Base-by-base conservation (phyloP, 257 asterid species). In the Lavandula angustifolia region DNA sequence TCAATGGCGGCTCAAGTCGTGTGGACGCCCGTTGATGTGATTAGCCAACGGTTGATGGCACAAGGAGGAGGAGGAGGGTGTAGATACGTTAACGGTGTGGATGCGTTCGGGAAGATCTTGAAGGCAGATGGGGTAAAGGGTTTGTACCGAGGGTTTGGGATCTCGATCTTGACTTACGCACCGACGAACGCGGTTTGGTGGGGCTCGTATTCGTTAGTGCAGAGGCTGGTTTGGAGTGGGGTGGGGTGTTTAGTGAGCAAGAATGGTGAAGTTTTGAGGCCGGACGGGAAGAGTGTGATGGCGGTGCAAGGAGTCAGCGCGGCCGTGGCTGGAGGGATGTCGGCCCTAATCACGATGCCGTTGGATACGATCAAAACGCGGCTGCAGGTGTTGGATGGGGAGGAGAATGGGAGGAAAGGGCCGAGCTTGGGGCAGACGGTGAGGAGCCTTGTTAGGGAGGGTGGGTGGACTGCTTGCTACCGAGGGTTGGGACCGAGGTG, bases 171-270 rank as follows among this genome's bases (percentile, higher is more conserved):
- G 83, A 86, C 85, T 35, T 75, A 86, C 59, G 95, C 95, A 0
- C 96, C 96, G 10, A 79, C 95, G 1, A 88, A 86, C 58, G 96
- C 96, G 2, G 83, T 78, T 3, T 86, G 96, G 96, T 88, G 96
- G 96, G 89, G 79, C 6, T 84, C 92, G 13, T 88, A 88, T 32
- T 81, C 92, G 3, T 75, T 86, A 37, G 72, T 85, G 16, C 95
- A 88, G 67, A 73, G 90, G 75, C 55, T 84, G 12, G 78, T 86
- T 12, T 88, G 96, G 96, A 79, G 74, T 47, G 92, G 88, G 14
- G 34, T 79, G 69, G 85, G 85, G 43, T 76, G 75, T 52, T 75
- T 76, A 14, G 64, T 76, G 35, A 29, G 62, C 79, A 80, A 69
- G 76, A 82, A 73, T 55, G 79, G 68, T 3, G 82, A 68, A 0